Evolutionary conservation across 805 yeast genomes (phyloP).

Genomic region (Ogataea paradorogensis): DNA sequence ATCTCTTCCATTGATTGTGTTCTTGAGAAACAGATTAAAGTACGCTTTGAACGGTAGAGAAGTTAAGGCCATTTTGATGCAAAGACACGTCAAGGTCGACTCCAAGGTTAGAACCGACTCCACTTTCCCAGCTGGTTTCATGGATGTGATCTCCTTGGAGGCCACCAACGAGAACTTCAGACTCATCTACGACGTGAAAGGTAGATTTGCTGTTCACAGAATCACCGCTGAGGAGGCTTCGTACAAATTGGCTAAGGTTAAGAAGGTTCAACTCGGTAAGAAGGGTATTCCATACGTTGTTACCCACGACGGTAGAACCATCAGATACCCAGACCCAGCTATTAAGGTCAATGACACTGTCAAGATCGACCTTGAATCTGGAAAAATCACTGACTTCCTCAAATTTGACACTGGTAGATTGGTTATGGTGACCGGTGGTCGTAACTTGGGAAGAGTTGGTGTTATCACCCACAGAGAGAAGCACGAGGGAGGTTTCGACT

Average conservation of each 20-base stretch:
- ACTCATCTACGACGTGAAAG: conserved; percentile 96
- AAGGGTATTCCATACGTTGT: conserved; percentile 97
- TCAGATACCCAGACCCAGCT: conserved; percentile 98
- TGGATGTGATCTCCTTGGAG: conserved; percentile 96
- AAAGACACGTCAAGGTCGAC: conserved; percentile 97
- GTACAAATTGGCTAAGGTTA: conserved; percentile 97
- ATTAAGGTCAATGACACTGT: conserved; percentile 98
- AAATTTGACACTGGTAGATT: conserved; percentile 90
- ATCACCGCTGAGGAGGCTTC: conserved; percentile 98
- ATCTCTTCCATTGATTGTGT: conserved; percentile 94
- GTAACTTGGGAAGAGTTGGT: conserved; percentile 98
- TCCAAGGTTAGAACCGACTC: conserved; percentile 99
- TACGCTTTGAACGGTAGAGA: conserved; percentile 99
- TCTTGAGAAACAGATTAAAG: conserved; percentile 98
- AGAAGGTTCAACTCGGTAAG: conserved; percentile 97
- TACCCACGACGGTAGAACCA: conserved; percentile 99
- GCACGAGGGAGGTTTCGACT: conserved; percentile 98
- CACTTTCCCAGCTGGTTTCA: conserved; percentile 99
- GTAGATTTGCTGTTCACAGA: conserved; percentile 99
- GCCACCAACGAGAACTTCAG: conserved; percentile 99
- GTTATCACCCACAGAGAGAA: conserved; percentile 93
- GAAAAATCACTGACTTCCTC: conserved; percentile 87
- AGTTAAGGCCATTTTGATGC: conserved; percentile 97
- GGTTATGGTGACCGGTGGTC: conserved; percentile 96
- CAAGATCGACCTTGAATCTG: conserved; percentile 93